Evolutionary conservation across 2,329 filamentous ascomycete genomes (phyloP).

Genomic region (Xylariales sp.): DNA sequence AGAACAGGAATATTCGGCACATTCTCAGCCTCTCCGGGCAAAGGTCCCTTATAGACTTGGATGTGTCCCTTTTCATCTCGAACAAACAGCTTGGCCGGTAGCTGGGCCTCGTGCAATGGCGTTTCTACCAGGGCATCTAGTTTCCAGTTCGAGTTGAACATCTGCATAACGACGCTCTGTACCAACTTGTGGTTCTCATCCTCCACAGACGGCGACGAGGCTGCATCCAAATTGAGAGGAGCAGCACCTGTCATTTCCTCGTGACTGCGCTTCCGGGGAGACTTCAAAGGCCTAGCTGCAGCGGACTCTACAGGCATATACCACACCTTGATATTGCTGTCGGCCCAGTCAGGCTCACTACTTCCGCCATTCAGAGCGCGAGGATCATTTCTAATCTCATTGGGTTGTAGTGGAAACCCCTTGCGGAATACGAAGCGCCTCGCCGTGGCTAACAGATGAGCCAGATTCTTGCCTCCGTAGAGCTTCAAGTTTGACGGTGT

Average conservation of each 20-base stretch:
- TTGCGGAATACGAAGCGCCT: conserved; percentile 83
- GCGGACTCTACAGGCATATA: conserved; percentile 57
- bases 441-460: conserved; percentile 75
- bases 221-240: neutral
- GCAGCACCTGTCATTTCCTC: conserved; percentile 37
- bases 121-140: conserved; percentile 66
- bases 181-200: conserved; percentile 41
- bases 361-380: conserved; percentile 36
- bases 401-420: conserved; percentile 66
- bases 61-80: conserved; percentile 61
- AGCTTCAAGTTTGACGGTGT: conserved; percentile 49
- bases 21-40: conserved; percentile 43
- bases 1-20: conserved; percentile 67
- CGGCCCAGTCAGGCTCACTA: conserved; percentile 63
- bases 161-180: conserved; percentile 64
- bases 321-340: conserved; percentile 80
- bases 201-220: conserved; percentile 1
- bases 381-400: conserved; percentile 57
- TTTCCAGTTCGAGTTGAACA: conserved; percentile 76
- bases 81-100: conserved; percentile 68
- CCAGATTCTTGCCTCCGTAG: conserved; percentile 76
- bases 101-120: conserved; percentile 59
- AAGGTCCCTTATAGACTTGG: conserved; percentile 65
- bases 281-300: conserved; percentile 18
- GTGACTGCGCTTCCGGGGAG: conserved; percentile 30